These are phyloP conservation scores for Penicillium robsamsonii DNA, from an alignment of 495 filamentous ascomycete species.

Conservation along the genomic window DNA sequence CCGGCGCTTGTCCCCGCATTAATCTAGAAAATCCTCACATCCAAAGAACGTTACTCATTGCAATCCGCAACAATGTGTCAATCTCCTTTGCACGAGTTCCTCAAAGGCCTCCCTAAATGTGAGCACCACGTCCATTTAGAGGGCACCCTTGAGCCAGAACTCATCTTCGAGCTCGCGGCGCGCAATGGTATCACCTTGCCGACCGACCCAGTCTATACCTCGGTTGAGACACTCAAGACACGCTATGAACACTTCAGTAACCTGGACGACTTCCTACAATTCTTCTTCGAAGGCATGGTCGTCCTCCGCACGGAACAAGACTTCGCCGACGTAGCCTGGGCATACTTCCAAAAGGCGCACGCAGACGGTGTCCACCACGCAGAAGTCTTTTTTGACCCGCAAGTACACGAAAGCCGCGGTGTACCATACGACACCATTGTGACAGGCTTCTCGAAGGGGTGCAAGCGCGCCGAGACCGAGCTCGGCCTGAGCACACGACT, in stretches of 20 bases:
- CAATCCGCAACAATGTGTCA: conserved; percentile 32
- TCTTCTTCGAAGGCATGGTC: conserved; percentile 76
- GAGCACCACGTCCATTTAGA: conserved; percentile 81
- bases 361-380: conserved; percentile 67
- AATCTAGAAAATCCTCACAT: not conserved
- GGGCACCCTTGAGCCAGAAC: conserved; percentile 62
- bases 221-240: conserved; percentile 51
- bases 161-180: conserved; percentile 66
- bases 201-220: conserved; percentile 58
- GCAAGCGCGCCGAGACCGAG: conserved; percentile 59
- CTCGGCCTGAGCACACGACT: conserved; percentile 60
- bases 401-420: conserved; percentile 65
- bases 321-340: conserved; percentile 72
- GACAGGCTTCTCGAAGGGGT: conserved; percentile 56
- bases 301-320: conserved; percentile 59
- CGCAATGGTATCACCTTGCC: conserved; percentile 64
- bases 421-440: conserved; percentile 61
- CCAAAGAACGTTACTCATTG: not conserved
- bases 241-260: conserved; percentile 65
- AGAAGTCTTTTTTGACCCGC: conserved; percentile 80
- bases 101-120: conserved; percentile 68
- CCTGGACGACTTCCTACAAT: conserved; percentile 74
- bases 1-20: not conserved
- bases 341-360: conserved; percentile 65
- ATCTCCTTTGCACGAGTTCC: conserved; percentile 53